Evolutionary conservation across 768 basidiomycete genomes (phyloP).

Genomic region (Psilocybe azurescens): DNA sequence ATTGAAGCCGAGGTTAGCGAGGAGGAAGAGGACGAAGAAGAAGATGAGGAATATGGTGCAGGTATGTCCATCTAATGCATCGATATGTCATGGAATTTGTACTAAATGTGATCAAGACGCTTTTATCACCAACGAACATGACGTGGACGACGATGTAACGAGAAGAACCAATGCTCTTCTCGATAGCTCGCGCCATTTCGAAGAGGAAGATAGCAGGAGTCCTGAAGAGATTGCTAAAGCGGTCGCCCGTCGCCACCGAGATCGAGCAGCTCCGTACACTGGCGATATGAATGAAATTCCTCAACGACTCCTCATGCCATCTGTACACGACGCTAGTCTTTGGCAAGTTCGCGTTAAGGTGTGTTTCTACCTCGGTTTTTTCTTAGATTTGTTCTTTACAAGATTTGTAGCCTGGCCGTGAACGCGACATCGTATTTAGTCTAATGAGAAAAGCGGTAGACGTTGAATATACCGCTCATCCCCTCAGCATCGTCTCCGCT

Average conservation of each 20-base stretch:
- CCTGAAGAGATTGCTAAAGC: slow-evolving; percentile 85
- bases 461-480: slow-evolving; percentile 75
- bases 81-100: slow-evolving; percentile 9
- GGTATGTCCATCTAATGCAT: slow-evolving; percentile 36
- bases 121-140: slow-evolving; percentile 74
- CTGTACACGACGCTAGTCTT: slow-evolving; percentile 91
- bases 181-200: slow-evolving; percentile 63
- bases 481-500: slow-evolving; percentile 88
- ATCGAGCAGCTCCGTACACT: slow-evolving; percentile 74
- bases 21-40: slow-evolving; percentile 95
- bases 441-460: slow-evolving; percentile 94
- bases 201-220: slow-evolving; percentile 77
- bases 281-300: slow-evolving; percentile 95
- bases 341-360: slow-evolving; percentile 97
- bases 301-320: slow-evolving; percentile 94
- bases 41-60: slow-evolving; percentile 70
- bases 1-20: slow-evolving; percentile 96
- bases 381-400: neutral
- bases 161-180: slow-evolving; percentile 71
- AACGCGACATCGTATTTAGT: slow-evolving; percentile 92
- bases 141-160: slow-evolving; percentile 65
- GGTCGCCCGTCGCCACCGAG: slow-evolving; percentile 76
- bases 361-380: slow-evolving; percentile 23
- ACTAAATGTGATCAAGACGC: slow-evolving; percentile 48
- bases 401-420: slow-evolving; percentile 75